Base-by-base conservation (phyloP, 2,329 filamentous ascomycete genomes). In the Arthrocladium fulminans region DNA sequence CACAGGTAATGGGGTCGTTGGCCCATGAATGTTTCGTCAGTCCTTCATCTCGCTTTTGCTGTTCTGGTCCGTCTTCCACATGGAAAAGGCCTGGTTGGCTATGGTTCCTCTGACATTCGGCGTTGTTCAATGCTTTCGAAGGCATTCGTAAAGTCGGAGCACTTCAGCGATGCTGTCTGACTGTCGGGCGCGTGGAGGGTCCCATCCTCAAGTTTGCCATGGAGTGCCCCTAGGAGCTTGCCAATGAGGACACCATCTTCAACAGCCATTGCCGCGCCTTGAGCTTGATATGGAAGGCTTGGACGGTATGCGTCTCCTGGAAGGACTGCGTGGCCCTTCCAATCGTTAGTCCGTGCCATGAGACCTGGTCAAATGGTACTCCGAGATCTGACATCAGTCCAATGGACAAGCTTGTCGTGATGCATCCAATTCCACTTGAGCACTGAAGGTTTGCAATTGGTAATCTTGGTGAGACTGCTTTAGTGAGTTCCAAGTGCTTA, bases 61-160 rank as follows among this genome's bases (percentile, higher is more conserved):
- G 53, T 17, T 51, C 57, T 0, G 55, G 47, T 1, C 62, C 60
- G 45, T 63, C 60, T 45, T 61, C 54, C 2, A 64, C 44, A 48
- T 64, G 61, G 35, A 61, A 49, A 62, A 43, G 61, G 62, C 13
- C 54, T 57, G 3, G 57, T 57, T 19, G 9, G 8, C 8, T 10
- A 38, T 59, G 81, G 78, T 19, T 10, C 35, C 35, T 38, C 19
- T 9, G 8, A 38, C 35, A 19, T 61, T 47, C 40, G 60, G 59
- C 13, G 54, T 54, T 23, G 57, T 52, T 37, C 54, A 38, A 2
- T 51, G 49, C 8, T 40, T 29, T 23, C 53, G 42, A 13, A 54
- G 51, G 15, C 29, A 34, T 59, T 84, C 76, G 53, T 83, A 84
- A 0, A 45, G 44, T 4, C 43, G 22, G 4, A 57, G 35, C 17